phyloP scores from a whole-genome alignment of 331 rosid species.

The Erythrophleum ivorense region DNA sequence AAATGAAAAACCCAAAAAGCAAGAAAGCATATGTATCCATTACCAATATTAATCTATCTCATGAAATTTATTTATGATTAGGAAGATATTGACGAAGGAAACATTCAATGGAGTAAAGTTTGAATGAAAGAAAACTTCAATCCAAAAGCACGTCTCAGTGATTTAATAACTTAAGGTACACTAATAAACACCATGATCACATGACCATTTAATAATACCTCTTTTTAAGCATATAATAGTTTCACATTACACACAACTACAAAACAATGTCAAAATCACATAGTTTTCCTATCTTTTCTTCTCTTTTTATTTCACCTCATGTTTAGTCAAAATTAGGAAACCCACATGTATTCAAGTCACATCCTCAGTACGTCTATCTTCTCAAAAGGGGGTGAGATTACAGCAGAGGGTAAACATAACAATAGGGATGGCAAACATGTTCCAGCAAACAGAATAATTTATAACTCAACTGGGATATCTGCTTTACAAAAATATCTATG shows the following conservation, averaged over 20 bases:
- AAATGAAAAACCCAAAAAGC: neutral
- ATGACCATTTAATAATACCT: neutral
- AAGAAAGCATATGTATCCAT: conserved; percentile 31
- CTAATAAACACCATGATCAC: conserved; percentile 2
- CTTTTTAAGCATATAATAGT: neutral
- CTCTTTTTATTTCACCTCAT: neutral
- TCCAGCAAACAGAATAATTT: neutral
- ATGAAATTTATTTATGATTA: neutral
- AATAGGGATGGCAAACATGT: neutral
- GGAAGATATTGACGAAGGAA: neutral
- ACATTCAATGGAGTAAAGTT: neutral
- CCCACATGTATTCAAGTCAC: neutral
- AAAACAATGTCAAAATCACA: neutral
- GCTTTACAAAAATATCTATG: neutral
- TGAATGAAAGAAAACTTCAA: neutral
- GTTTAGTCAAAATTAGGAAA: neutral
- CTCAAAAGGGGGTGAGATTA: neutral
- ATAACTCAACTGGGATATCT: neutral
- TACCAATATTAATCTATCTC: neutral
- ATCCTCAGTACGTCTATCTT: neutral
- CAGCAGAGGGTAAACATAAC: neutral
- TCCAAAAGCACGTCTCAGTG: neutral
- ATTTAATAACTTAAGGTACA: neutral
- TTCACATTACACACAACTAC: neutral
- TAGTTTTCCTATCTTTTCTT: neutral